phyloP scores from a whole-genome alignment of 2,329 filamentous ascomycete species.

The Ophiobolus disseminans region DNA sequence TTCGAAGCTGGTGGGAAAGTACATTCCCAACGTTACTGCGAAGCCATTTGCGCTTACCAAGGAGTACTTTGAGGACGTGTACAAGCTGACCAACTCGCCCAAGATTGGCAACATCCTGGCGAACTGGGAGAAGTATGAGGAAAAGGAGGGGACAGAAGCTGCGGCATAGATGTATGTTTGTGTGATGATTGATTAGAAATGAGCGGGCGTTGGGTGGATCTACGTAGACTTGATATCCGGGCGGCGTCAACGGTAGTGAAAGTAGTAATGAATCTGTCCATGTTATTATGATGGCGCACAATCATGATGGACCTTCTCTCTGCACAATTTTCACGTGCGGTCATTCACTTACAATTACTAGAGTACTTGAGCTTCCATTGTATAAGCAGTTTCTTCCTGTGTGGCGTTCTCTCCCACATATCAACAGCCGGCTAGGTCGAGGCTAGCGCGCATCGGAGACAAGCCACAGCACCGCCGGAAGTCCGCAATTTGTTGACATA shows the following conservation, averaged over 20 bases:
- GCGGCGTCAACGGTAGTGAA: background rate
- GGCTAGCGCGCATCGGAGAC: conserved; percentile 13
- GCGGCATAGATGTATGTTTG: conserved; percentile 18
- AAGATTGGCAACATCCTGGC: conserved; percentile 80
- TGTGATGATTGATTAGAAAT: conserved; percentile 4
- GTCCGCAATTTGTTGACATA: conserved; percentile 27
- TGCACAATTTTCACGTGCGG: background rate
- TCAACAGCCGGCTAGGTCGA: background rate
- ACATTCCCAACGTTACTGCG: conserved; percentile 98
- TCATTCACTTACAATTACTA: background rate
- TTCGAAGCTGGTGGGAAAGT: conserved; percentile 95
- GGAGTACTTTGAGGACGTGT: conserved; percentile 99
- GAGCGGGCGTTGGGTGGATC: conserved; percentile 17
- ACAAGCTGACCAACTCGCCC: conserved; percentile 83
- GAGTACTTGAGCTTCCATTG: too few relatives aligned
- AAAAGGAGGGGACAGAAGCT: conserved; percentile 38
- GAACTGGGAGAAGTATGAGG: conserved; percentile 69
- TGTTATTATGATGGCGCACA: background rate
- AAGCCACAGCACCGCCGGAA: conserved; percentile 9
- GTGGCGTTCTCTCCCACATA: too few relatives aligned
- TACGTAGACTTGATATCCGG: conserved; percentile 26
- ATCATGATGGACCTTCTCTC: background rate
- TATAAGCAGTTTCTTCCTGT: too few relatives aligned
- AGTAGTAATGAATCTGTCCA: conserved; percentile 6
- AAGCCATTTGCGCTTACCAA: conserved; percentile 93